Evolutionary conservation across 2,329 filamentous ascomycete genomes (phyloP).

Genomic region (Cercospora zeina): DNA sequence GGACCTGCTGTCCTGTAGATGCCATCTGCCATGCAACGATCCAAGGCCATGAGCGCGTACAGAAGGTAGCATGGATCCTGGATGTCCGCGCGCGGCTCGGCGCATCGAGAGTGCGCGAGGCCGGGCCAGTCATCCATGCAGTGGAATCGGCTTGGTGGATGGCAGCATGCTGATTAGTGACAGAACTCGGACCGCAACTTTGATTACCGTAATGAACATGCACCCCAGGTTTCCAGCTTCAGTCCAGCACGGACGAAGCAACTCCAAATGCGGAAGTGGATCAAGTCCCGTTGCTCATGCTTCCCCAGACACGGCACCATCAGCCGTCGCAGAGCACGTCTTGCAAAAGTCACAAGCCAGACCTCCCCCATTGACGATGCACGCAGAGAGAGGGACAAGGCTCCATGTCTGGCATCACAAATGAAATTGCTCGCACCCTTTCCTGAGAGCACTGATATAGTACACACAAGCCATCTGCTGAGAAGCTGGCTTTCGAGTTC

Average conservation of each 20-base stretch:
- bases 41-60: neutral
- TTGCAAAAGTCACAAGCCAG: neutral
- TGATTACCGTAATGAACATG: no score
- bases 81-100: neutral
- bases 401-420: neutral
- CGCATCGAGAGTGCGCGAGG: neutral
- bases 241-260: no score
- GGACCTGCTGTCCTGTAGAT: neutral
- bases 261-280: no score
- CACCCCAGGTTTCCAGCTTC: no score
- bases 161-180: neutral
- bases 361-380: neutral
- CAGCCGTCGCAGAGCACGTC: neutral
- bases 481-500: conserved; percentile 27
- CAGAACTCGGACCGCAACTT: no score
- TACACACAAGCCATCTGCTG: conserved; percentile 26
- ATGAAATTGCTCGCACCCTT: conserved; percentile 15
- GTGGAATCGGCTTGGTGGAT: neutral
- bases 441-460: conserved; percentile 22
- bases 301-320: no score
- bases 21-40: neutral
- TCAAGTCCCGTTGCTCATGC: no score
- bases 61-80: neutral
- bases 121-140: neutral
- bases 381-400: neutral